Evolutionary conservation across 2,329 filamentous ascomycete genomes (phyloP).

Genomic region (Fusarium torulosum): DNA sequence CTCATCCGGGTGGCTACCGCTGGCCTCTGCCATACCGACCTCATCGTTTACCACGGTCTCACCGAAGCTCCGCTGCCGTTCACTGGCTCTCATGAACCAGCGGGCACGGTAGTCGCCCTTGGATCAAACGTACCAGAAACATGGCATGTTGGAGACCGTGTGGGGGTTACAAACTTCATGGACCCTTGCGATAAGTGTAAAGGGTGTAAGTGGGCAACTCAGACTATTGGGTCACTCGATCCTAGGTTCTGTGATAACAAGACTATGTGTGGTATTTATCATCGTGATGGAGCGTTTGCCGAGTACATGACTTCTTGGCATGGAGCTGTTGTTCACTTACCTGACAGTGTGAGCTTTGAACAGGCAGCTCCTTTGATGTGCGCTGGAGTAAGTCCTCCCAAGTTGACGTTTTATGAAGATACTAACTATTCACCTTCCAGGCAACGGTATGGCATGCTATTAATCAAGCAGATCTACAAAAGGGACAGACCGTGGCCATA

Average conservation of each 20-base stretch:
- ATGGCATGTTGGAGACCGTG: conserved; percentile 33
- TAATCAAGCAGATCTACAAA: conserved; percentile 15
- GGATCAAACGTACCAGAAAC: conserved; percentile 23
- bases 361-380: conserved; percentile 39
- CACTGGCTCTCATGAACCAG: conserved; percentile 44
- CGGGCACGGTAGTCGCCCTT: conserved; percentile 34
- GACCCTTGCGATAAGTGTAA: conserved; percentile 33
- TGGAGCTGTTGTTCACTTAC: conserved; percentile 27
- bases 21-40: conserved; percentile 41
- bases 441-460: conserved; percentile 41
- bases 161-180: conserved; percentile 39
- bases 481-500: conserved; percentile 25
- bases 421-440: conserved; percentile 1
- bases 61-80: conserved; percentile 34
- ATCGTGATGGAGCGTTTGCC: conserved; percentile 30
- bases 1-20: conserved; percentile 26
- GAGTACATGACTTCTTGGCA: conserved; percentile 38
- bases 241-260: conserved; percentile 38
- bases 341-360: conserved; percentile 32
- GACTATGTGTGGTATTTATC: conserved; percentile 32
- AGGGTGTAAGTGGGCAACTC: conserved; percentile 32
- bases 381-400: conserved; percentile 23
- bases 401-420: not conserved
- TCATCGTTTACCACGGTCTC: conserved; percentile 37
- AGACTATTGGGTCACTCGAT: conserved; percentile 24